Conservation (phyloP, 768 basidiomycete species). For the Symmetrospora coprosmae region DNA sequence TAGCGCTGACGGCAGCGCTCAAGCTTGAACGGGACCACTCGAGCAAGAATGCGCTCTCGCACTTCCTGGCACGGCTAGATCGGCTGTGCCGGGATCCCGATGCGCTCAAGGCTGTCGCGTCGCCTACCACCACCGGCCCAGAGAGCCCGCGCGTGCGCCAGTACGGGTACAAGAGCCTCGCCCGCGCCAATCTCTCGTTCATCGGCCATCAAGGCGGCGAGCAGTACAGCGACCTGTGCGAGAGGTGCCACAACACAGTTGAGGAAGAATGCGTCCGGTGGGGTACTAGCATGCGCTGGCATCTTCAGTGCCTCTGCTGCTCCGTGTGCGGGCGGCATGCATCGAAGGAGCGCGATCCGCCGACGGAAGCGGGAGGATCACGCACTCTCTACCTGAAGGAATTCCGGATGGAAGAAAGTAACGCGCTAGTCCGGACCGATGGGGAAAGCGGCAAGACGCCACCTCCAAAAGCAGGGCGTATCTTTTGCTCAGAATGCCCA, state of each 20-base stretch:
- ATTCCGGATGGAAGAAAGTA: constrained; percentile 22
- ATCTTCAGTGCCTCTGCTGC: constrained; percentile 84
- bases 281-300: constrained; percentile 95
- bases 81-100: constrained; percentile 53
- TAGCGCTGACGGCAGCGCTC: constrained; percentile 85
- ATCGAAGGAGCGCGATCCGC: constrained; percentile 41
- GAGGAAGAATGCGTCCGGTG: constrained; percentile 94
- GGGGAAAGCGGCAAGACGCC: neutral
- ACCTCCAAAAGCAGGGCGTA: constrained; percentile 28
- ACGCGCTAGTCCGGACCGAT: neutral
- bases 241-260: constrained; percentile 73
- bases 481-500: constrained; percentile 56
- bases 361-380: constrained; percentile 39
- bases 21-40: constrained; percentile 85
- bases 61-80: constrained; percentile 84
- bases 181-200: constrained; percentile 26
- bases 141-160: neutral
- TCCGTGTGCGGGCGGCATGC: constrained; percentile 61
- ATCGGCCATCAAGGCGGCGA: constrained; percentile 40
- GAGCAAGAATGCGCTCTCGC: constrained; percentile 65
- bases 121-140: constrained; percentile 16
- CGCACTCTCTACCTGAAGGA: constrained; percentile 19
- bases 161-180: constrained; percentile 35
- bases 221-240: constrained; percentile 70
- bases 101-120: constrained; percentile 34